Percentiles rank a stretch among this genome's conserved stretches.
Evolutionary conservation across 148 eudicot species (phyloP).

Genomic region (Limonium bicolor): DNA sequence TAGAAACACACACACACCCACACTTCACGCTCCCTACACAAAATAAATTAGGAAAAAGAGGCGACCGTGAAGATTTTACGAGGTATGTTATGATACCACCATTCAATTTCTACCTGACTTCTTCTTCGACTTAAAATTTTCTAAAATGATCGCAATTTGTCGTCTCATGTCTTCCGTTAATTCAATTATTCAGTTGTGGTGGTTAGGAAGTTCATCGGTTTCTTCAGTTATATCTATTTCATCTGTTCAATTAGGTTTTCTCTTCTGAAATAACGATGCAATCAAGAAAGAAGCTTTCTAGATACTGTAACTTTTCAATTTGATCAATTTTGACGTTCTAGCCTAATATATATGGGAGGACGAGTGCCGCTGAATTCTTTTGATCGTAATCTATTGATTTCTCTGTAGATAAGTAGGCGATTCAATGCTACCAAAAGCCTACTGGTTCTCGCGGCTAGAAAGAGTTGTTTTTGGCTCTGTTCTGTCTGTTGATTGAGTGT

Average conservation of each 20-base stretch:
- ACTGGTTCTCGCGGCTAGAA: neutral
- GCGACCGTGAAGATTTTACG: neutral
- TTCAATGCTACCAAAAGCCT: neutral
- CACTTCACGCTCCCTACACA: neutral
- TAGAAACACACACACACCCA: no score
- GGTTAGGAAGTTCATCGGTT: conserved; percentile 1
- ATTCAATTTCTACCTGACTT: neutral
- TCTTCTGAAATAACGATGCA: no score
- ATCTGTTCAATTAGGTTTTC: no score
- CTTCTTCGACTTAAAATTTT: neutral
- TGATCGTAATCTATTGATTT: no score
- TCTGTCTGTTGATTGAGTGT: conserved; percentile 4
- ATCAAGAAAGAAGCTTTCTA: no score
- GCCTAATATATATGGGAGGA: no score
- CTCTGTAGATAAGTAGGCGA: neutral
- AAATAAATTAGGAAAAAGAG: neutral
- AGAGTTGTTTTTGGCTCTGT: neutral
- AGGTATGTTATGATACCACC: conserved; percentile 14
- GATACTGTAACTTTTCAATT: no score
- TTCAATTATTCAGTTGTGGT: neutral
- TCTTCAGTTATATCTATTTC: no score
- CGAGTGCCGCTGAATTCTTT: no score
- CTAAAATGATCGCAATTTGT: neutral
- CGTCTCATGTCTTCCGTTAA: neutral
- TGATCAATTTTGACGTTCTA: no score